phyloP scores from a whole-genome alignment of 228 moss, liverwort and hornwort species.

The Sphagnum magellanicum region DNA sequence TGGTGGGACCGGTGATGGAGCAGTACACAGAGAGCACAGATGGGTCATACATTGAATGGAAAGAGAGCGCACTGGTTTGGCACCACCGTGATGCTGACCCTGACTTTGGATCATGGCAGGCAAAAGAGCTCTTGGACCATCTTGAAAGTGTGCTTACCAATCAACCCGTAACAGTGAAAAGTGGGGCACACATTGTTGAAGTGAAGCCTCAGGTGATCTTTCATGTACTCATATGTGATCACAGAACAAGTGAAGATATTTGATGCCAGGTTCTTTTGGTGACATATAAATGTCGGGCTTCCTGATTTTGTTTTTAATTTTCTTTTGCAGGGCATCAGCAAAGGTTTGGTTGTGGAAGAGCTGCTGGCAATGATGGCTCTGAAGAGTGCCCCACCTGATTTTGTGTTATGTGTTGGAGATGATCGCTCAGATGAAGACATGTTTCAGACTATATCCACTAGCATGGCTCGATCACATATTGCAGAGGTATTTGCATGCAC shows the following conservation, averaged over 20 bases:
- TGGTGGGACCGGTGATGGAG: slow-evolving; percentile 80
- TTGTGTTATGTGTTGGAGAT: slow-evolving; percentile 87
- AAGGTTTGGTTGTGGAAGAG: slow-evolving; percentile 79
- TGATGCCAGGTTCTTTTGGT: neutral
- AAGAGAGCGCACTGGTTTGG: slow-evolving; percentile 98
- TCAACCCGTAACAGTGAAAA: slow-evolving; percentile 84
- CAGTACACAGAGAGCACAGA: slow-evolving; percentile 83
- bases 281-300: too few relatives aligned
- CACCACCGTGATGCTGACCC: slow-evolving; percentile 86
- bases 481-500: slow-evolving; percentile 92
- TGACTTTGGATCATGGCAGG: slow-evolving; percentile 98
- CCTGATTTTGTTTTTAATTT: neutral
- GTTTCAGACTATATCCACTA: slow-evolving; percentile 78
- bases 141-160: slow-evolving; percentile 90
- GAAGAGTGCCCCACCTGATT: slow-evolving; percentile 59
- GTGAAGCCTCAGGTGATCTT: slow-evolving; percentile 81
- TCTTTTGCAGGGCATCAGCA: slow-evolving; percentile 76
- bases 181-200: slow-evolving; percentile 94
- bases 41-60: slow-evolving; percentile 79
- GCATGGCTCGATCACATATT: slow-evolving; percentile 50
- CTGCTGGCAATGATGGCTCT: slow-evolving; percentile 57
- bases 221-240: neutral
- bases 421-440: slow-evolving; percentile 98
- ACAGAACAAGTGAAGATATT: slow-evolving; percentile 1
- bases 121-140: slow-evolving; percentile 88